Evolutionary conservation across 1,139 yeast species (phyloP), one percentile per base, ranked within the genome.

Genomic region (Sugiyamaella novakii): DNA sequence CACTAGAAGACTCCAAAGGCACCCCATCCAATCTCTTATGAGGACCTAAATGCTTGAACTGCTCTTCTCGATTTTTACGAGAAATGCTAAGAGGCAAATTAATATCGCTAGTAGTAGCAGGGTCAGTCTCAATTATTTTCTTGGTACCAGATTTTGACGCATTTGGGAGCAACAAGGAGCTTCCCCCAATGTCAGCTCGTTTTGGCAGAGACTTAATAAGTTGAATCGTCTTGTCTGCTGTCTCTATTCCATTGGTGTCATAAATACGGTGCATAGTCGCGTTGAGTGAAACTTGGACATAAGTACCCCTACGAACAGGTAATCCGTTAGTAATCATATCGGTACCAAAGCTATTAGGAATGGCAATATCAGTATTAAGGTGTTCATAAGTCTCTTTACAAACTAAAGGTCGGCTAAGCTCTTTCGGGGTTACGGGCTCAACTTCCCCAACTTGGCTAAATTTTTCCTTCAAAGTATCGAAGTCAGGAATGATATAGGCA

Each of bases 241-340:
- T 75, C 42, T 64, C 67, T 15, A 79, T 76, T 46, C 80, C 80
- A 43, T 72, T 72, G 21, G 70, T 65, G 56, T 84, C 85, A 51
- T 71, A 63, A 39, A 80, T 71, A 4, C 73, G 67, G 63, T 72
- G 76, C 36, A 72, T 69, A 3, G 79, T 65, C 27, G 70, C 65
- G 49, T 64, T 66, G 11, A 68, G 62, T 5, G 65, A 56, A 41
- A 77, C 62, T 42, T 64, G 64, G 12, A 79, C 64, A 31, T 76
- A 65, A 31, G 69, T 52, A 52, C 87, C 86, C 44, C 72, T 59
- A 8, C 52, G 48, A 2, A 53, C 58, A 6, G 52, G 52, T n/a
- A 61, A 52, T 6, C 68, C 68, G 24, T 56, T 46, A 4, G 54
- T 55, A 41, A 63, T 63, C 50, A 61, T 36, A 19, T 52, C 53